These are phyloP conservation scores for Solanum aculeatissimum DNA, from an alignment of 305 asterid species.

Conservation along the genomic window DNA sequence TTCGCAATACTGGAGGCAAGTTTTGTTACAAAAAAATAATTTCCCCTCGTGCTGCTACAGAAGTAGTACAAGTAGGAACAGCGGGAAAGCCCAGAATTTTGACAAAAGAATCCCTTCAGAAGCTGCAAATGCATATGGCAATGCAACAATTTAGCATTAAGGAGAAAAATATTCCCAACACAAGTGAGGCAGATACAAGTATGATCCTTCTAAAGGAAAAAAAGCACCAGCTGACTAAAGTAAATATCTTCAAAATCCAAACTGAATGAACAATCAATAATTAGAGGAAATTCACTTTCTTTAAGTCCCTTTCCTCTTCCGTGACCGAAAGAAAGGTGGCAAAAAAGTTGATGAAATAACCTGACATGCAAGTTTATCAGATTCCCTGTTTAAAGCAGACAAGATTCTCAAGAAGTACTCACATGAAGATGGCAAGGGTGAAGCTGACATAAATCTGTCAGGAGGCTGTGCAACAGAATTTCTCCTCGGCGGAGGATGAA, in stretches of 20 bases:
- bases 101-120: constrained; percentile 35
- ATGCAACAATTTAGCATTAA: background rate
- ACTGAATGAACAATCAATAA: background rate
- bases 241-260: background rate
- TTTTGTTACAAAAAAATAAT: background rate
- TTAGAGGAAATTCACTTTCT: background rate
- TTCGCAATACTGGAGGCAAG: background rate
- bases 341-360: background rate
- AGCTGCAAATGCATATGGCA: constrained; percentile 39
- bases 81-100: constrained; percentile 27
- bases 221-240: background rate
- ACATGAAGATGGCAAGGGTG: constrained; percentile 55
- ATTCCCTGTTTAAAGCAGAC: background rate
- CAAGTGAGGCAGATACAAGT: background rate
- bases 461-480: constrained; percentile 35
- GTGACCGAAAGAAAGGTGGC: background rate
- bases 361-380: background rate
- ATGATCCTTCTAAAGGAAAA: background rate
- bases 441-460: constrained; percentile 23
- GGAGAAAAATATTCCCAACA: background rate
- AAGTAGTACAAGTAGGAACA: constrained; percentile 31
- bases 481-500: constrained; percentile 43
- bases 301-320: background rate
- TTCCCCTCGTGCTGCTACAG: constrained; percentile 29
- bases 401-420: constrained; percentile 15